Percentiles rank a stretch among this genome's conserved stretches.
These are phyloP conservation scores for Fagopyrum esculentum DNA, from an alignment of 148 eudicot species.

Conservation along the genomic window DNA sequence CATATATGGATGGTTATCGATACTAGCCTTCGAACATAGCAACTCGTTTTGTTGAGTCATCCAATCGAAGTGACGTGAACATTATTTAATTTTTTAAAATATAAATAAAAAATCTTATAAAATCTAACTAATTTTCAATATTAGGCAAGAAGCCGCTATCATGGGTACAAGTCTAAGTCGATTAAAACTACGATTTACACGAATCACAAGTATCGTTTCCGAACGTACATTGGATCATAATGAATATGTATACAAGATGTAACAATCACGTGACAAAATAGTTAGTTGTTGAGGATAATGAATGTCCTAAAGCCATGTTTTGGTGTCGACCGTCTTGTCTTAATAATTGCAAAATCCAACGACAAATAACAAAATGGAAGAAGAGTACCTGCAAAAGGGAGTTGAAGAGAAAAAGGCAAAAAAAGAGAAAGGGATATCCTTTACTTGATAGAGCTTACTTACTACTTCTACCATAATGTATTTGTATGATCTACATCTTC, in stretches of 20 bases:
- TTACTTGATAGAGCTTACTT: neutral
- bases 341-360: conserved; percentile 8
- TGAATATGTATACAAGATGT: neutral
- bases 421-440: neutral
- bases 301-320: neutral
- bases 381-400: neutral
- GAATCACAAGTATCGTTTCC: too few relatives aligned
- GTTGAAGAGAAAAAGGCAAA: conserved; percentile 2
- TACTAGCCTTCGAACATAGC: too few relatives aligned
- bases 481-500: neutral
- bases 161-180: neutral
- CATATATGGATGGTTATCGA: too few relatives aligned
- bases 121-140: neutral
- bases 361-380: conserved; percentile 2
- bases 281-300: conserved; percentile 5
- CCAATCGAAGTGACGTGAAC: too few relatives aligned
- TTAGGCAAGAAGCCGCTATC: neutral
- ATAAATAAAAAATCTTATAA: too few relatives aligned
- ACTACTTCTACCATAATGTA: neutral
- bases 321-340: neutral
- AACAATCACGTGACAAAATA: neutral
- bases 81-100: too few relatives aligned
- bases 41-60: too few relatives aligned
- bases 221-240: neutral
- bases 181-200: neutral